Evolutionary conservation across 306 rosid genomes (phyloP).

Genomic region (Glycine soja): DNA sequence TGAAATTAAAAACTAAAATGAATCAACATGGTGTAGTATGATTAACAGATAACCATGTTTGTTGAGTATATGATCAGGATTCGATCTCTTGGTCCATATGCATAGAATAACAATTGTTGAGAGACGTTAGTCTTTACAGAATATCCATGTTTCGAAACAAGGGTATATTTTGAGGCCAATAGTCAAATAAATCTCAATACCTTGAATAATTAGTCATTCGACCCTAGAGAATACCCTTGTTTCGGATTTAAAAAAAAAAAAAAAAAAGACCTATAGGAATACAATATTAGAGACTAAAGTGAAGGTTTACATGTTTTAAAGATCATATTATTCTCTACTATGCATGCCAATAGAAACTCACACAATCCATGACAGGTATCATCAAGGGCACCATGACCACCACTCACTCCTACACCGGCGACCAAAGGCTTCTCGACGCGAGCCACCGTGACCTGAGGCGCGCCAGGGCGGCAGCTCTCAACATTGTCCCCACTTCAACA

Average conservation of each 20-base stretch:
- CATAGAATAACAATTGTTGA: not conserved
- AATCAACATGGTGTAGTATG: not conserved
- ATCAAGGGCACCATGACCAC: conserved; percentile 99
- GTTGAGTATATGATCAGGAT: not conserved
- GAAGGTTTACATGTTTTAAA: not conserved
- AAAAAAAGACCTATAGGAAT: not conserved
- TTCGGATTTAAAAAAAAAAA: not conserved
- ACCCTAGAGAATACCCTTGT: not conserved
- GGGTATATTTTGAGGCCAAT: no score
- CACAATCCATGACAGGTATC: conserved; percentile 56
- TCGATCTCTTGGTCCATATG: not conserved
- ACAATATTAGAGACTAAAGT: not conserved
- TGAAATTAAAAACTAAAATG: not conserved
- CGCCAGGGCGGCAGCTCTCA: conserved; percentile 94
- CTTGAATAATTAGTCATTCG: no score
- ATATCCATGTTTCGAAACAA: no score
- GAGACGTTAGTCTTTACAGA: not conserved
- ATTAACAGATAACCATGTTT: not conserved
- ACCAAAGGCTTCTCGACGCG: conserved; percentile 97
- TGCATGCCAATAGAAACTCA: not conserved
- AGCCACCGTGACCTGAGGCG: conserved; percentile 99
- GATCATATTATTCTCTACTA: not conserved
- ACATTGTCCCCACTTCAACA: conserved; percentile 95
- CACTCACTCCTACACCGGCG: conserved; percentile 98
- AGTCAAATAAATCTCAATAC: no score